Evolutionary conservation across 306 rosid species (phyloP).

Genomic region (Coriaria nepalensis): DNA sequence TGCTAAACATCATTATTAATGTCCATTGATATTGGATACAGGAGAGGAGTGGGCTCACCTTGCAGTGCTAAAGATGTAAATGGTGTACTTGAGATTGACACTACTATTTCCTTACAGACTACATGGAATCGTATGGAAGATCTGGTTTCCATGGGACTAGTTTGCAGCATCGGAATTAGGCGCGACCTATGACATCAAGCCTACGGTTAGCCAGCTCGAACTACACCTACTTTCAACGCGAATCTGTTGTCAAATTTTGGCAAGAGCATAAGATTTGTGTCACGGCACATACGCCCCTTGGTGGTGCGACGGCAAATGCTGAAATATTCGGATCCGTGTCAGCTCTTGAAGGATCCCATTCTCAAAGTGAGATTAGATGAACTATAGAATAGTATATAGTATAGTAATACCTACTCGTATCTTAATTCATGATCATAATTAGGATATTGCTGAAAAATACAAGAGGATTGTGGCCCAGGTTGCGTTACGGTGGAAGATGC

Average conservation of each 20-base stretch:
- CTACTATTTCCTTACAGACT: conserved; percentile 66
- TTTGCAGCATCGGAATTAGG: conserved; percentile 94
- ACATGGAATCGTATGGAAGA: conserved; percentile 93
- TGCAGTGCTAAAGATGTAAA: conserved; percentile 71
- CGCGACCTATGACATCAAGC: conserved; percentile 31
- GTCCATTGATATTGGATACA: conserved; percentile 7
- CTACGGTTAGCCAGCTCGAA: conserved; percentile 91
- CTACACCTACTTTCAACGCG: conserved; percentile 91
- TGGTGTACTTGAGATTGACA: conserved; percentile 78
- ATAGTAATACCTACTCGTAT: background rate
- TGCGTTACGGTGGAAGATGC: conserved; percentile 72
- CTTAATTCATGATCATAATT: conserved; percentile 6
- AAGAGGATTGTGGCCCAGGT: conserved; percentile 55
- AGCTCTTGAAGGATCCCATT: conserved; percentile 64
- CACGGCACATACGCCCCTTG: conserved; percentile 94
- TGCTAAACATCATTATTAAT: too few species aligned
- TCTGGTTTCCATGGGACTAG: conserved; percentile 73
- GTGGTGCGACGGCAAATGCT: conserved; percentile 61
- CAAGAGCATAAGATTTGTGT: conserved; percentile 69
- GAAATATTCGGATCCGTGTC: conserved; percentile 80
- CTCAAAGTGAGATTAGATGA: conserved; percentile 26
- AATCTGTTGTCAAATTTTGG: conserved; percentile 71
- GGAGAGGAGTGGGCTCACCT: conserved; percentile 92
- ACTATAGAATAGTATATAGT: too few species aligned
- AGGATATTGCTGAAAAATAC: conserved; percentile 68